phyloP scores from a whole-genome alignment of 2,329 filamentous ascomycete genomes.

The Ophiocordyceps camponoti-leonardi region DNA sequence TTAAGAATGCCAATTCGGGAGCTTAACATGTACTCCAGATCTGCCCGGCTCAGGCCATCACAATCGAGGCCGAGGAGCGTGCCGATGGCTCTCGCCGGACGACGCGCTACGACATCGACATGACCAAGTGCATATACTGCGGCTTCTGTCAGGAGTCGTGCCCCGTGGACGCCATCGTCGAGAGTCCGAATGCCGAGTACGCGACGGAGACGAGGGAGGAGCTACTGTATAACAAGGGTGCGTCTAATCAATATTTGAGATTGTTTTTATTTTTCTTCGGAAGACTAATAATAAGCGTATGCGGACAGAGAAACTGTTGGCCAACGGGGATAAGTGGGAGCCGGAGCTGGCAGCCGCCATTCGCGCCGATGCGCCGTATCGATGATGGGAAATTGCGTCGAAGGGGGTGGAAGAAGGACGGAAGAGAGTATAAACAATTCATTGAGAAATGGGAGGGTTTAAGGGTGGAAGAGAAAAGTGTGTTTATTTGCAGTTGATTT shows the following conservation, averaged over 20 bases:
- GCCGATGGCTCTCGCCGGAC: conserved; percentile 89
- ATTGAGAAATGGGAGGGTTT: too few relatives aligned
- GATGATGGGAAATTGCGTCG: conserved; percentile 28
- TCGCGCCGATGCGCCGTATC: conserved; percentile 83
- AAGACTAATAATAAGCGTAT: conserved; percentile 8
- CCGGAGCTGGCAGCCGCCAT: conserved; percentile 86
- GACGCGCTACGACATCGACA: conserved; percentile 97
- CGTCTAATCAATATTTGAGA: conserved; percentile 4
- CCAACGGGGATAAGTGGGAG: conserved; percentile 95
- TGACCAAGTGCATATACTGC: conserved; percentile 99
- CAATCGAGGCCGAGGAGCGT: conserved; percentile 96
- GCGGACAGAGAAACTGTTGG: conserved; percentile 55
- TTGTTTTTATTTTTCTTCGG: neutral
- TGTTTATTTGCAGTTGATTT: too few relatives aligned
- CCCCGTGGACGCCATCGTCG: conserved; percentile 80
- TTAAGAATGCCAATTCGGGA: neutral
- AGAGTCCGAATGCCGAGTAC: conserved; percentile 46
- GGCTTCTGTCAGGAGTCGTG: conserved; percentile 98
- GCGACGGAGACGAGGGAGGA: conserved; percentile 65
- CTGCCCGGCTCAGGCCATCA: conserved; percentile 95
- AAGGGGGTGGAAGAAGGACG: too few relatives aligned
- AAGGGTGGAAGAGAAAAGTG: too few relatives aligned
- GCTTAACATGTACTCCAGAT: conserved; percentile 29
- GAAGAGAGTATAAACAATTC: too few relatives aligned
- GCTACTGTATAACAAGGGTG: conserved; percentile 85